Evolutionary conservation across 345 rosid species (phyloP).

Genomic region (Boechera divaricarpa): DNA sequence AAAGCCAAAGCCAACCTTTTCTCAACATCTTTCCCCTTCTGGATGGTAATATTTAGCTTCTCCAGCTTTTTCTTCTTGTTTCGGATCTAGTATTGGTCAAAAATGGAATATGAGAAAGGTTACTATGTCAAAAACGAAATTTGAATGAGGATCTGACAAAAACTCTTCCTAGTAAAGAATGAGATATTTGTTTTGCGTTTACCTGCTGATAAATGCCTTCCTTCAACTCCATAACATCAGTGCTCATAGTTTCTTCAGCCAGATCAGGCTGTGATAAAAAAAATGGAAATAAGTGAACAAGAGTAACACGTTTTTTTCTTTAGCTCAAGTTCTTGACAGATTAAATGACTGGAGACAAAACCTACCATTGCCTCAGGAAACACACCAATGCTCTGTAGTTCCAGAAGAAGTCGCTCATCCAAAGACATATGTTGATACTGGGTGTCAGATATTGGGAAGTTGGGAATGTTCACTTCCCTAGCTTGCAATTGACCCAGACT

Average conservation of each 20-base stretch:
- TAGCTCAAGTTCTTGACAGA: conserved; percentile 11
- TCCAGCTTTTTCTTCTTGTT: conserved; percentile 65
- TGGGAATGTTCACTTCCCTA: conserved; percentile 56
- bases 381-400: conserved; percentile 85
- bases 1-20: conserved; percentile 55
- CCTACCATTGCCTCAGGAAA: conserved; percentile 84
- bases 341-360: conserved; percentile 16
- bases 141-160: not conserved
- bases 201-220: conserved; percentile 81
- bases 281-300: conserved; percentile 22
- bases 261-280: conserved; percentile 77
- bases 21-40: conserved; percentile 59
- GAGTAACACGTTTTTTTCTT: conserved; percentile 3
- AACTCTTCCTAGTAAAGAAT: not conserved
- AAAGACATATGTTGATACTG: conserved; percentile 78
- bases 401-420: conserved; percentile 82
- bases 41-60: conserved; percentile 63
- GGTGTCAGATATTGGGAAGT: conserved; percentile 56
- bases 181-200: conserved; percentile 3
- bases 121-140: conserved; percentile 3
- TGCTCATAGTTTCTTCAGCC: conserved; percentile 73
- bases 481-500: conserved; percentile 58
- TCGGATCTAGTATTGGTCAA: conserved; percentile 56
- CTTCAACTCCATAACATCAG: conserved; percentile 70
- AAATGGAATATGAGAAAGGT: conserved; percentile 27